Percentiles rank a stretch among this genome's conserved stretches.
phyloP scores from a whole-genome alignment of 1,284 basidiomycete genomes.

The Cystobasidium slooffiae region DNA sequence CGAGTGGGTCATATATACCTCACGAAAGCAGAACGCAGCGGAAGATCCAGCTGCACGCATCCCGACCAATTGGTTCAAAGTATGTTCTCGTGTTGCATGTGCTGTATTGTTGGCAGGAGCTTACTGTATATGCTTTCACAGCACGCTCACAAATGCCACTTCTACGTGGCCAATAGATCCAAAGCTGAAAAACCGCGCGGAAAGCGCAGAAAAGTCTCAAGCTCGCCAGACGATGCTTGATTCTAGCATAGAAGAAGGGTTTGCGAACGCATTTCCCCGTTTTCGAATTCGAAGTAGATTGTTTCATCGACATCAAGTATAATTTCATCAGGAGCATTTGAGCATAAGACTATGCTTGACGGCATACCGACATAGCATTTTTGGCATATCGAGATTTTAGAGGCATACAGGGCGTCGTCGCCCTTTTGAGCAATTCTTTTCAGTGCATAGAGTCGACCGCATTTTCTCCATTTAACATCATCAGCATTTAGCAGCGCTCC shows the following conservation, averaged over 20 bases:
- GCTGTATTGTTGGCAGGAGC: no score
- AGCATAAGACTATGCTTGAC: no score
- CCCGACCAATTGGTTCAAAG: conserved; percentile 43
- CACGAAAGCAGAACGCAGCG: conserved; percentile 23
- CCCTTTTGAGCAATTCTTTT: no score
- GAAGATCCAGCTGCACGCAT: conserved; percentile 8
- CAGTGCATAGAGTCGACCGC: no score
- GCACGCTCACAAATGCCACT: conserved; percentile 47
- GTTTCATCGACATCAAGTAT: no score
- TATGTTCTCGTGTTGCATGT: not conserved
- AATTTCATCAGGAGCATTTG: no score
- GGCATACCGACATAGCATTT: no score
- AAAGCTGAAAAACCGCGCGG: conserved; percentile 13
- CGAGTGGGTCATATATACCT: conserved; percentile 40
- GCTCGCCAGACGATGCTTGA: conserved; percentile 9
- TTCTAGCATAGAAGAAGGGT: not conserved
- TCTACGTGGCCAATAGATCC: conserved; percentile 17
- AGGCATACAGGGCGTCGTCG: no score
- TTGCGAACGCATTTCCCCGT: not conserved
- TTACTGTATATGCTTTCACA: not conserved
- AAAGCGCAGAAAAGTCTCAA: conserved; percentile 15
- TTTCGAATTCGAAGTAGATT: no score
- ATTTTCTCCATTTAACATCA: no score
- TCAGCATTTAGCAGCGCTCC: no score
- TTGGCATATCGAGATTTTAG: no score